Evolutionary conservation across 148 eudicot genomes (phyloP).

Genomic region (Linanthus parryae): DNA sequence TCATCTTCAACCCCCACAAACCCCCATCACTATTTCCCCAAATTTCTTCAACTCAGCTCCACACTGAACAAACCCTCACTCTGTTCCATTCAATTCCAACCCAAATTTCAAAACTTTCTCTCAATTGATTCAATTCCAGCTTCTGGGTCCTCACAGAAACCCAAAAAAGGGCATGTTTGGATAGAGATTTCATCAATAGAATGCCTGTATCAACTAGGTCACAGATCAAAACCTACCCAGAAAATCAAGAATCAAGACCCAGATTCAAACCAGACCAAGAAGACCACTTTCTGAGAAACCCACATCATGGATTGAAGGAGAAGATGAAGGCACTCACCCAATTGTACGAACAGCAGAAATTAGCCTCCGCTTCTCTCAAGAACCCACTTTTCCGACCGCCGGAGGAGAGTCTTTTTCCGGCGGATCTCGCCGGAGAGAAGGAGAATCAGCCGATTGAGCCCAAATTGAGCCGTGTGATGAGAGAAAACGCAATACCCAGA

Average conservation of each 20-base stretch:
- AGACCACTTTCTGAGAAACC: slow-evolving; percentile 42
- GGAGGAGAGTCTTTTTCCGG: slow-evolving; percentile 30
- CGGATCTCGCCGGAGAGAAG: slow-evolving; percentile 18
- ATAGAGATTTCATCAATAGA: slow-evolving; percentile 7
- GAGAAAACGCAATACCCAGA: slow-evolving; percentile 39
- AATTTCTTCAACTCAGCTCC: slow-evolving; percentile 2
- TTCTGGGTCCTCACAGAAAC: slow-evolving; percentile 24
- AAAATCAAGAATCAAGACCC: slow-evolving; percentile 17
- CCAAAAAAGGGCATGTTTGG: slow-evolving; percentile 37
- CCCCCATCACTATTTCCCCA: slow-evolving; percentile 6
- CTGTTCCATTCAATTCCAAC: slow-evolving; percentile 6
- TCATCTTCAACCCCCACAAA: slow-evolving; percentile 14
- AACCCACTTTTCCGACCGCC: slow-evolving; percentile 25
- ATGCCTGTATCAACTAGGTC: slow-evolving; percentile 94
- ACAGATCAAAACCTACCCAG: slow-evolving; percentile 32
- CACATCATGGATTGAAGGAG: slow-evolving; percentile 82
- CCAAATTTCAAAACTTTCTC: slow-evolving; percentile 6
- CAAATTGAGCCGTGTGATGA: slow-evolving; percentile 21
- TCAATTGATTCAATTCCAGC: slow-evolving; percentile 12
- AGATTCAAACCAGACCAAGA: slow-evolving; percentile 13
- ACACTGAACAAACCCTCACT: too few species aligned
- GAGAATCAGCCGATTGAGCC: slow-evolving; percentile 1
- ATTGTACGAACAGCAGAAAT: slow-evolving; percentile 75
- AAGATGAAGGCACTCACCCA: slow-evolving; percentile 68
- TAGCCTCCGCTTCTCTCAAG: slow-evolving; percentile 34